A percentile compares a stretch with the other conserved stretches of the same genome.
phyloP scores from a whole-genome alignment of 169 alveolate species.

The Plasmodium vinckei region DNA sequence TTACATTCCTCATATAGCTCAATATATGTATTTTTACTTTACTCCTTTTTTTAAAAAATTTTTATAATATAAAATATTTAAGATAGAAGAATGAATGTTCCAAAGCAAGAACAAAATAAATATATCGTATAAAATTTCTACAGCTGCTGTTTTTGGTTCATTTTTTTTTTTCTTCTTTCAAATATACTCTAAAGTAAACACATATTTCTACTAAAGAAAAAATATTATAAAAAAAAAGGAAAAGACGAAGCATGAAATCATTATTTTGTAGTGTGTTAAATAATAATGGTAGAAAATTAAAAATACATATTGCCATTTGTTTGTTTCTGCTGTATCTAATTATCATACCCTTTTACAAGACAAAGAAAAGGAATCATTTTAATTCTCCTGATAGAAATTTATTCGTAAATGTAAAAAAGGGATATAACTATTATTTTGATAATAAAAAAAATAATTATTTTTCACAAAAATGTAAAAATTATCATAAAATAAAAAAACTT shows the following conservation, averaged over 20 bases:
- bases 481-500: background rate
- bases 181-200: too few species aligned
- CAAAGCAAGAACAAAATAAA: too few species aligned
- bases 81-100: too few species aligned
- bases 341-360: slow-evolving; percentile 3
- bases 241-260: slow-evolving; percentile 51
- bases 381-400: slow-evolving; percentile 8
- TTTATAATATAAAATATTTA: too few species aligned
- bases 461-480: slow-evolving; percentile 16
- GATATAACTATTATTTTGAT: background rate
- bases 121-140: too few species aligned
- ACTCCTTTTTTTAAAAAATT: too few species aligned
- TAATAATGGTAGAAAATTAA: slow-evolving; percentile 63
- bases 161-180: too few species aligned
- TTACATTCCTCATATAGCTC: too few species aligned
- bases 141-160: too few species aligned
- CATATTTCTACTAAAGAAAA: too few species aligned
- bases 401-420: slow-evolving; percentile 16
- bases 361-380: background rate
- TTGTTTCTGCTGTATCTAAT: slow-evolving; percentile 34
- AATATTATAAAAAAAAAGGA: background rate
- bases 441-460: slow-evolving; percentile 14
- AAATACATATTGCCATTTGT: slow-evolving; percentile 20
- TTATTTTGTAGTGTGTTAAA: slow-evolving; percentile 17
- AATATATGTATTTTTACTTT: too few species aligned